phyloP scores from a whole-genome alignment of 2,329 filamentous ascomycete species.

The Tolypocladium nubicola region DNA sequence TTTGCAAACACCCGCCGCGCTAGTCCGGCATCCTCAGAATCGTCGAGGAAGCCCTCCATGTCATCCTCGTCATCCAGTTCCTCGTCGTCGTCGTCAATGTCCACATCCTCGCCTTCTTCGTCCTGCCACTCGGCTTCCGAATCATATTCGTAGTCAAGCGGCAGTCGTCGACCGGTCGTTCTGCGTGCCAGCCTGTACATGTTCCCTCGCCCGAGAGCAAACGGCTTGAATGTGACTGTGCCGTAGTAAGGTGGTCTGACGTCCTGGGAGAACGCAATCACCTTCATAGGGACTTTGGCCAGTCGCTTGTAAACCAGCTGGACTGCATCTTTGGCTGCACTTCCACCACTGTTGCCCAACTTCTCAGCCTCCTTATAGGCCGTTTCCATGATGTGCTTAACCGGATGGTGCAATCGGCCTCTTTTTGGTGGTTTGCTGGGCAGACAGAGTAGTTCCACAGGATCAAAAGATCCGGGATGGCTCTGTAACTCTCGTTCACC shows the following conservation, averaged over 20 bases:
- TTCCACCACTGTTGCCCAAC: conserved; percentile 22
- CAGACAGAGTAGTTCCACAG: conserved; percentile 35
- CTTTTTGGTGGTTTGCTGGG: conserved; percentile 26
- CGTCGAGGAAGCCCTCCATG: conserved; percentile 83
- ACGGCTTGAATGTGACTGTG: conserved; percentile 53
- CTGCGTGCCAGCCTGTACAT: conserved; percentile 41
- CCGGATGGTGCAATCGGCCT: conserved; percentile 38
- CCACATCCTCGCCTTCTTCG: conserved; percentile 57
- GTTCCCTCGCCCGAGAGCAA: conserved; percentile 30
- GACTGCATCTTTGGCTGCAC: conserved; percentile 20
- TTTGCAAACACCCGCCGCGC: conserved; percentile 50
- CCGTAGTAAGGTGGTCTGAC: conserved; percentile 63
- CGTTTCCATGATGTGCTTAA: conserved; percentile 50
- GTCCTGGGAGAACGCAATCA: conserved; percentile 51
- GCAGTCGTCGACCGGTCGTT: conserved; percentile 43
- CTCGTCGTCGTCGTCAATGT: conserved; percentile 57
- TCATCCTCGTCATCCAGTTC: conserved; percentile 70
- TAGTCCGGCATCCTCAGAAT: conserved; percentile 59
- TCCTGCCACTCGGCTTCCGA: conserved; percentile 84
- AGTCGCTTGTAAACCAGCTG: conserved; percentile 29
- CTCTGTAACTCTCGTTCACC: conserved; percentile 26
- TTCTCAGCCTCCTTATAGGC: conserved; percentile 37
- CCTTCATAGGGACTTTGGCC: conserved; percentile 50
- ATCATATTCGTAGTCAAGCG: conserved; percentile 73
- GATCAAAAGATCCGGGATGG: conserved; percentile 30